Conservation (phyloP, 2,329 filamentous ascomycete species). For the Neonectria hederae region DNA sequence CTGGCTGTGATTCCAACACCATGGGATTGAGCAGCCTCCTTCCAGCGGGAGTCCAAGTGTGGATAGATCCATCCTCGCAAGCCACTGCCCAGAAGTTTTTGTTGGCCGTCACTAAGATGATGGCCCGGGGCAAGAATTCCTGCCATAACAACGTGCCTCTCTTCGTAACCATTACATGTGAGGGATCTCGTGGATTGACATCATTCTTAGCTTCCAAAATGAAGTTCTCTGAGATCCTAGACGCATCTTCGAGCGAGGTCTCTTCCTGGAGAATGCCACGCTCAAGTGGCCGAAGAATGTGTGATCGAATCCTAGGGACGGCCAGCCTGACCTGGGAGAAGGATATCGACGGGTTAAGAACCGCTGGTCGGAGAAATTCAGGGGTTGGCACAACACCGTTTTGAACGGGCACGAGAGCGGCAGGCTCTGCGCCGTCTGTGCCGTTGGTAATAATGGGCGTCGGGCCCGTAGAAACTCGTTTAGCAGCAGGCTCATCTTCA, state of each 20-base stretch:
- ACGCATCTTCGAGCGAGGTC: constrained; percentile 66
- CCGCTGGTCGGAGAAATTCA: constrained; percentile 86
- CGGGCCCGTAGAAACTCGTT: constrained; percentile 71
- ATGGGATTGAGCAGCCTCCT: constrained; percentile 85
- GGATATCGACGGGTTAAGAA: constrained; percentile 82
- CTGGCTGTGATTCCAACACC: constrained; percentile 89
- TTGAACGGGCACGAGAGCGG: constrained; percentile 67
- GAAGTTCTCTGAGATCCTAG: constrained; percentile 72
- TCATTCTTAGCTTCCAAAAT: constrained; percentile 92
- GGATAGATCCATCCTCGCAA: constrained; percentile 90
- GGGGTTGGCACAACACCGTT: constrained; percentile 75
- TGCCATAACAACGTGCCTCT: constrained; percentile 88
- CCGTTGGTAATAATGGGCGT: constrained; percentile 80
- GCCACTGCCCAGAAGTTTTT: constrained; percentile 91
- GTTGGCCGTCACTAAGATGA: constrained; percentile 91
- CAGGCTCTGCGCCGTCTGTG: constrained; percentile 80
- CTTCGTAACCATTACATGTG: constrained; percentile 82
- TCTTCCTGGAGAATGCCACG: constrained; percentile 66
- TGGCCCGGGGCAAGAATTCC: constrained; percentile 86
- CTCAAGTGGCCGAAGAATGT: constrained; percentile 85
- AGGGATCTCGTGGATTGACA: constrained; percentile 78
- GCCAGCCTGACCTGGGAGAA: constrained; percentile 87
- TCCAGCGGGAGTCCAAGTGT: constrained; percentile 92
- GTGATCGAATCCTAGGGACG: constrained; percentile 84
- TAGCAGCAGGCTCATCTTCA: constrained; percentile 65